Evolutionary conservation across 176 grass and related monocot species (phyloP).

Genomic region (Triticum monococcum): DNA sequence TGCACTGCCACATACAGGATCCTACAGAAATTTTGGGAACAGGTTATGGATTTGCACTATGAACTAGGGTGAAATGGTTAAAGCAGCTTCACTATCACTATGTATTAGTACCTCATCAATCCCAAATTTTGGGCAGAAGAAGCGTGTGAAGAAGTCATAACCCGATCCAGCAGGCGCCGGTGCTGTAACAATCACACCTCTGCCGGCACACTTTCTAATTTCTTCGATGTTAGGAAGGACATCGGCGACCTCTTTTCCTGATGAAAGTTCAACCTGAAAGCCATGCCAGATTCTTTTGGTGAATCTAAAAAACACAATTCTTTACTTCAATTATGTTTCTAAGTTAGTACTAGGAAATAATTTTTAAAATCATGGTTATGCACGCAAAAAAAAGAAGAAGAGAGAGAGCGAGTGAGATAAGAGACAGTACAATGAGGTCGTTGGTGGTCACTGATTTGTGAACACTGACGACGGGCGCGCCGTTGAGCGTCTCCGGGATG

Average conservation of each 20-base stretch:
- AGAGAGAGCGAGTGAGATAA: not conserved
- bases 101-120: slow-evolving; percentile 60
- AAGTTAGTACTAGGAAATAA: not conserved
- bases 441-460: slow-evolving; percentile 35
- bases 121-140: slow-evolving; percentile 63
- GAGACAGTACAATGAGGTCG: slow-evolving; percentile 53
- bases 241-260: slow-evolving; percentile 66
- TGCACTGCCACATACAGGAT: slow-evolving; percentile 73
- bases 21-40: slow-evolving; percentile 21
- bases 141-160: slow-evolving; percentile 78
- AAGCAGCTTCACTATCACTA: not conserved
- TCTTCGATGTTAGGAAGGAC: slow-evolving; percentile 60
- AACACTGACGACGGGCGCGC: slow-evolving; percentile 48
- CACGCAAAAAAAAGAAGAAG: not conserved
- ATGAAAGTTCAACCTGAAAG: slow-evolving; percentile 76
- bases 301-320: not conserved
- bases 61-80: too few relatives aligned
- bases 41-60: not conserved
- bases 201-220: slow-evolving; percentile 46
- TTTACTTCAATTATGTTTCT: too few relatives aligned
- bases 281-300: not conserved
- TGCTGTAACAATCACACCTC: slow-evolving; percentile 61
- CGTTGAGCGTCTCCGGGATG: slow-evolving; percentile 65
- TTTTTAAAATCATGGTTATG: not conserved
- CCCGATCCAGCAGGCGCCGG: slow-evolving; percentile 62